Percentiles rank a stretch among this genome's conserved stretches.
Evolutionary conservation across 306 rosid species (phyloP).

Genomic region (Acmispon strigosus): DNA sequence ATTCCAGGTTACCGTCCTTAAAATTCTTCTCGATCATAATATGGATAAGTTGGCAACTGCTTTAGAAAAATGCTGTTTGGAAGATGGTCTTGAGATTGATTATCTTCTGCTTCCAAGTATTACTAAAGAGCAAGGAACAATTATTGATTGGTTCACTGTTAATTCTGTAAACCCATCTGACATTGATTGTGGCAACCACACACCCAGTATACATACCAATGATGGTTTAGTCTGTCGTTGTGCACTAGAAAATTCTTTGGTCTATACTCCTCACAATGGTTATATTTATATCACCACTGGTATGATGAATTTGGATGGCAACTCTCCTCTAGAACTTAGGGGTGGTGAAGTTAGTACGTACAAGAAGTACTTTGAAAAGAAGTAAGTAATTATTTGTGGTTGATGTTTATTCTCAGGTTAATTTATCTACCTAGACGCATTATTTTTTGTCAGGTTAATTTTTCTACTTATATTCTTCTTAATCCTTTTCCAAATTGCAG

Average conservation of each 20-base stretch:
- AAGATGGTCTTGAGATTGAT: conserved; percentile 47
- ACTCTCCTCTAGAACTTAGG: conserved; percentile 36
- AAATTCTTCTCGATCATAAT: conserved; percentile 36
- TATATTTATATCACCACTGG: conserved; percentile 44
- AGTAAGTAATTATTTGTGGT: conserved; percentile 36
- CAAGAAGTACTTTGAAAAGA: conserved; percentile 39
- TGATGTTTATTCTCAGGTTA: background rate
- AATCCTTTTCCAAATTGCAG: conserved; percentile 34
- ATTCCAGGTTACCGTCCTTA: conserved; percentile 57
- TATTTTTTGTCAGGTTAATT: background rate
- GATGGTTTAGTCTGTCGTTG: conserved; percentile 50
- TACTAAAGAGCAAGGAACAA: background rate
- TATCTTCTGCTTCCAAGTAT: conserved; percentile 72
- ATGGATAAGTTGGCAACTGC: conserved; percentile 20
- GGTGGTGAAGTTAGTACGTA: conserved; percentile 42
- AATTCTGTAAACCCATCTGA: conserved; percentile 30
- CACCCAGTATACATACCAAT: conserved; percentile 25
- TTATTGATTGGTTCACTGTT: conserved; percentile 54
- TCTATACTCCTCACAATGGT: conserved; percentile 65
- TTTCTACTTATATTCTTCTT: background rate
- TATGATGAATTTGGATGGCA: conserved; percentile 42
- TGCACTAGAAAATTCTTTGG: conserved; percentile 47
- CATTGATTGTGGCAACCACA: background rate
- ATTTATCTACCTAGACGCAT: background rate
- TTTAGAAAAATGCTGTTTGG: conserved; percentile 13